Percentiles rank a stretch among this genome's conserved stretches.
Conservation (phyloP, 805 yeast species). For the Clavispora phyllophila region DNA sequence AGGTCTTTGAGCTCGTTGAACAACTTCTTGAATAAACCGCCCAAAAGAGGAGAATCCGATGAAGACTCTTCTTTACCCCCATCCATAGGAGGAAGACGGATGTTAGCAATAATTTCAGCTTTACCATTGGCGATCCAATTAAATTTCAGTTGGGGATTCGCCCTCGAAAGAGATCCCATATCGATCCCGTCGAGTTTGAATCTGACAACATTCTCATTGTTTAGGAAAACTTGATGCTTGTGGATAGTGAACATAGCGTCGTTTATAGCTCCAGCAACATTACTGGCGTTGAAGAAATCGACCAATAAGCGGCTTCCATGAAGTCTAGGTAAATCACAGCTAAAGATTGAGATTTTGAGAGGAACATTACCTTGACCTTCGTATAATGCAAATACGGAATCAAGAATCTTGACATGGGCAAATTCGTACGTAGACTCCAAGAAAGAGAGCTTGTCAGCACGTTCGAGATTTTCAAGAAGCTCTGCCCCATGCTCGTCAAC, state of each 20-base stretch:
- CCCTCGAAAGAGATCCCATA: constrained; percentile 26
- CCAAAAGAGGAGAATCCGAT: constrained; percentile 14
- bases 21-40: constrained; percentile 23
- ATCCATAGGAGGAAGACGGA: constrained; percentile 52
- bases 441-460: constrained; percentile 4
- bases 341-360: constrained; percentile 53
- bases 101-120: constrained; percentile 60
- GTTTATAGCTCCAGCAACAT: constrained; percentile 69
- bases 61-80: constrained; percentile 24
- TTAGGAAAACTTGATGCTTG: constrained; percentile 54
- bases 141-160: constrained; percentile 41
- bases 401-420: constrained; percentile 43
- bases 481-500: constrained; percentile 19
- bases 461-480: constrained; percentile 8
- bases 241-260: constrained; percentile 74
- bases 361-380: constrained; percentile 24
- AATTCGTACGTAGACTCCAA: constrained; percentile 32
- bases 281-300: constrained; percentile 66
- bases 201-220: constrained; percentile 23
- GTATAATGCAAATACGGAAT: constrained; percentile 42
- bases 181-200: constrained; percentile 40
- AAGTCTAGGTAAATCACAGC: constrained; percentile 58
- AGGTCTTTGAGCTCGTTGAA: constrained; percentile 22
- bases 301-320: constrained; percentile 53
- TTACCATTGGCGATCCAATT: constrained; percentile 73